Evolutionary conservation across 2,329 filamentous ascomycete genomes (phyloP).

Genomic region (Cercospora sp.): DNA sequence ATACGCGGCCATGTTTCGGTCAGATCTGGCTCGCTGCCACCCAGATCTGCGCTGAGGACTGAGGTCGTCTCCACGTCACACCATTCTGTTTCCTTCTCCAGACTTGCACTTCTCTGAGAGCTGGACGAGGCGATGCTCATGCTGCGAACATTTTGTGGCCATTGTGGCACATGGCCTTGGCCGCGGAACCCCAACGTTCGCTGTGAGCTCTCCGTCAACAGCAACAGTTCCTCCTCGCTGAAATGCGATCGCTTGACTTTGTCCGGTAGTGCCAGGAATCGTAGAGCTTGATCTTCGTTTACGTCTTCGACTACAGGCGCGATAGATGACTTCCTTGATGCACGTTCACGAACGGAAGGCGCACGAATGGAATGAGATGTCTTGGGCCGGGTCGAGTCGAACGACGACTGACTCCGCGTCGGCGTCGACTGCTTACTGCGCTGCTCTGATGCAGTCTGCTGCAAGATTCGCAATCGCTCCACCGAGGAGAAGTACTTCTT

Average conservation of each 20-base stretch:
- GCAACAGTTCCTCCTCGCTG: conserved; percentile 67
- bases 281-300: conserved; percentile 42
- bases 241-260: conserved; percentile 72
- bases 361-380: conserved; percentile 21
- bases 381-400: conserved; percentile 33
- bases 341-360: conserved; percentile 17
- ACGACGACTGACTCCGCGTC: conserved; percentile 28
- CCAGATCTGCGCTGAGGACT: conserved; percentile 18
- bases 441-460: conserved; percentile 45
- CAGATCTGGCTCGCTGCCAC: conserved; percentile 12
- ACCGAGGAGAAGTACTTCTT: conserved; percentile 71
- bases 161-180: conserved; percentile 10
- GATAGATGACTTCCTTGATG: conserved; percentile 15
- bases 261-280: conserved; percentile 69
- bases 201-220: conserved; percentile 57
- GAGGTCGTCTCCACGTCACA: conserved; percentile 20
- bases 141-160: conserved; percentile 10
- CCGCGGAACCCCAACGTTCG: conserved; percentile 33
- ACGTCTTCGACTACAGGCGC: conserved; percentile 32
- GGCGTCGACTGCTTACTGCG: conserved; percentile 27
- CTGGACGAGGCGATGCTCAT: not conserved
- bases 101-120: not conserved
- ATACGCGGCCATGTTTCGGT: not conserved
- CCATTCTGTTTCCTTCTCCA: conserved; percentile 24
- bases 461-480: conserved; percentile 67